Evolutionary conservation across 352 stramenopile species (phyloP).

Genomic region (Pythium myriotylum): DNA sequence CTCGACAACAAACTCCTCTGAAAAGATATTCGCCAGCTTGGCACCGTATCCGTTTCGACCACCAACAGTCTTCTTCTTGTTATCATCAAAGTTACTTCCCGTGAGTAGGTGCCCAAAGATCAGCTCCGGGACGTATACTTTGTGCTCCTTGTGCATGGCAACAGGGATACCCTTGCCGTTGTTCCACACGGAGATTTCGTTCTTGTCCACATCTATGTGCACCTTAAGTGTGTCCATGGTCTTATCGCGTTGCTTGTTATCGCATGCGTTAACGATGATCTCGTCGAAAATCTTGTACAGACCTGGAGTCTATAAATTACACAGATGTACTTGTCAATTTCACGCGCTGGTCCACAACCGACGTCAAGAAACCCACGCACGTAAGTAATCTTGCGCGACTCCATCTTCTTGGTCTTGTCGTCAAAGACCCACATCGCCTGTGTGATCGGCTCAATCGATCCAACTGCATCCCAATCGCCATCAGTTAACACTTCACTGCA

Average conservation of each 20-base stretch:
- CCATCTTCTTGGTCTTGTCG: slow-evolving; percentile 89
- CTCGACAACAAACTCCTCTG: slow-evolving; percentile 98
- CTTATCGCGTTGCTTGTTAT: slow-evolving; percentile 99
- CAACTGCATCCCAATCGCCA: slow-evolving; percentile 74
- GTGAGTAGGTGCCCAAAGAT: slow-evolving; percentile 98
- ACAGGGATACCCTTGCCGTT: slow-evolving; percentile 98
- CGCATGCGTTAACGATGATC: slow-evolving; percentile 99
- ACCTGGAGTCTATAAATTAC: slow-evolving; percentile 78
- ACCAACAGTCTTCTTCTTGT: slow-evolving; percentile 94
- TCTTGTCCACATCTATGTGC: slow-evolving; percentile 90
- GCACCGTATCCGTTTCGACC: slow-evolving; percentile 98
- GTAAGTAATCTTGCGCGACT: slow-evolving; percentile 92
- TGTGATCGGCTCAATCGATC: slow-evolving; percentile 93
- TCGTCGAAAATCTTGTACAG: slow-evolving; percentile 99
- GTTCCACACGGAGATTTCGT: slow-evolving; percentile 97
- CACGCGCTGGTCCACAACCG: not conserved
- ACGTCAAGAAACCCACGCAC: slow-evolving; percentile 30
- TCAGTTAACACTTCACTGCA: slow-evolving; percentile 2
- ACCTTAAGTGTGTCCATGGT: slow-evolving; percentile 95
- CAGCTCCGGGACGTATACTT: slow-evolving; percentile 97
- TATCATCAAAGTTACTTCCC: slow-evolving; percentile 98
- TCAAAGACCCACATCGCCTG: slow-evolving; percentile 94
- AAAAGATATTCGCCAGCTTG: slow-evolving; percentile 99
- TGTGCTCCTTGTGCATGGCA: slow-evolving; percentile 96
- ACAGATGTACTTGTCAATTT: not conserved